phyloP scores from a whole-genome alignment of 495 filamentous ascomycete species.

The Penicillium mononematosum region DNA sequence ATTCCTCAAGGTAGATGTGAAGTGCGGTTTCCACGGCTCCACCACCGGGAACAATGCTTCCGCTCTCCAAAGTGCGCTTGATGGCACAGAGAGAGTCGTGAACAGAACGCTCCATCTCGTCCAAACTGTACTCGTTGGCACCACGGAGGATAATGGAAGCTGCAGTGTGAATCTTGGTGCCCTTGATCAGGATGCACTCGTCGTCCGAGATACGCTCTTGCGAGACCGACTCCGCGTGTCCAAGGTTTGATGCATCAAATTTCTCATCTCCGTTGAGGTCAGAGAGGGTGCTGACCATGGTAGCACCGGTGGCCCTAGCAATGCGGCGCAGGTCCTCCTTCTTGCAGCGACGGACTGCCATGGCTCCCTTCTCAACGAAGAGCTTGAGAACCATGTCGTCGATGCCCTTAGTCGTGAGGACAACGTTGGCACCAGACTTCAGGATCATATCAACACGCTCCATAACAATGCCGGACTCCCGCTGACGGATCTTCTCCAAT shows the following conservation, averaged over 20 bases:
- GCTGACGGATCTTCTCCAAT: slow-evolving; percentile 91
- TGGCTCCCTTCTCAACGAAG: slow-evolving; percentile 92
- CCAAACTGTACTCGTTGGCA: slow-evolving; percentile 92
- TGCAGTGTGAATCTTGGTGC: slow-evolving; percentile 87
- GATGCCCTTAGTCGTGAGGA: slow-evolving; percentile 97
- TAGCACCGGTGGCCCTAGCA: slow-evolving; percentile 93
- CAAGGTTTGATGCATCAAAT: slow-evolving; percentile 86
- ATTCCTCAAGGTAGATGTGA: slow-evolving; percentile 99
- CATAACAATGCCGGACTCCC: slow-evolving; percentile 88
- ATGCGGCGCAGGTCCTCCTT: slow-evolving; percentile 98
- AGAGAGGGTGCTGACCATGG: slow-evolving; percentile 85
- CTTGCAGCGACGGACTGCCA: slow-evolving; percentile 96
- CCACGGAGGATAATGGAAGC: slow-evolving; percentile 97
- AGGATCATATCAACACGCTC: slow-evolving; percentile 97
- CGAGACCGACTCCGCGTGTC: slow-evolving; percentile 88
- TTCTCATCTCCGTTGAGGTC: slow-evolving; percentile 97
- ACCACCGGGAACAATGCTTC: slow-evolving; percentile 93
- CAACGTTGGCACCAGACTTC: slow-evolving; percentile 93
- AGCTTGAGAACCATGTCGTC: slow-evolving; percentile 93
- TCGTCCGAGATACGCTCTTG: slow-evolving; percentile 98
- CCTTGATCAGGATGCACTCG: slow-evolving; percentile 96
- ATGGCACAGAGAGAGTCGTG: slow-evolving; percentile 96
- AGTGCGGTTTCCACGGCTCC: slow-evolving; percentile 98
- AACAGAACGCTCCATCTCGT: slow-evolving; percentile 98
- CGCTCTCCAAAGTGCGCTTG: slow-evolving; percentile 95